Evolutionary conservation across 2,329 filamentous ascomycete genomes (phyloP), one percentile per base, ranked within the genome.

Genomic region (Penicillium digitatum): DNA sequence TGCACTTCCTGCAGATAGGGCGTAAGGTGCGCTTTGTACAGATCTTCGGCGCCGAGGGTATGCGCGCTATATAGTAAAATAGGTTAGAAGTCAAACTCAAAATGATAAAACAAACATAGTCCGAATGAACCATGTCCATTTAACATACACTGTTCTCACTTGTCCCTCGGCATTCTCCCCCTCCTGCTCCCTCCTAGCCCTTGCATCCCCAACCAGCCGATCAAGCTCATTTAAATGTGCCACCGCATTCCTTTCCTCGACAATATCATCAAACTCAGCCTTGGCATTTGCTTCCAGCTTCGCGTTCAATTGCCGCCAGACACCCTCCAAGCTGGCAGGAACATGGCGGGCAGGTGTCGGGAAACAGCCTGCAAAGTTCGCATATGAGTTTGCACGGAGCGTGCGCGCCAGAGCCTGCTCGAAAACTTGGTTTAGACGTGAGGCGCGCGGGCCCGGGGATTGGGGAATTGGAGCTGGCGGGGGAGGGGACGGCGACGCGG

Each of bases 281-380:
- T 73, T 79, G 59, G 81, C 82, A 48, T 78, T 78, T 58, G 81
- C 79, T 60, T 84, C 81, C 49, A 87, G 68, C 61, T 84, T 80
- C 48, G 78, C 77, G 39, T 82, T 81, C 60, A 87, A 77, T 60
- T 86, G 81, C 51, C 78, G 74, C 72, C 83, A 82, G 22, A 87
- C 74, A 4, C 76, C 75, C 62, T 83, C 79, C 54, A 87, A 65
- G 39, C 78, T 79, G 26, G 79, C 79, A 1, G 82, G 80, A 11
- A 81, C 81, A 62, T 84, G 76, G 62, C 76, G 74, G 18, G 83
- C 81, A 1, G 83, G 80, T 0, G 84, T 87, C 0, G 84, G 84
- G 60, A 87, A 87, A 63, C 84, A 87, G 24, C 81, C 74, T 0
- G 82, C 78, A 67, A 87, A 87, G 62, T 85, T 86, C 46, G 76